Percentiles rank a stretch among this genome's conserved stretches.
phyloP scores from a whole-genome alignment of 306 rosid genomes.

The Lupinus albus region DNA sequence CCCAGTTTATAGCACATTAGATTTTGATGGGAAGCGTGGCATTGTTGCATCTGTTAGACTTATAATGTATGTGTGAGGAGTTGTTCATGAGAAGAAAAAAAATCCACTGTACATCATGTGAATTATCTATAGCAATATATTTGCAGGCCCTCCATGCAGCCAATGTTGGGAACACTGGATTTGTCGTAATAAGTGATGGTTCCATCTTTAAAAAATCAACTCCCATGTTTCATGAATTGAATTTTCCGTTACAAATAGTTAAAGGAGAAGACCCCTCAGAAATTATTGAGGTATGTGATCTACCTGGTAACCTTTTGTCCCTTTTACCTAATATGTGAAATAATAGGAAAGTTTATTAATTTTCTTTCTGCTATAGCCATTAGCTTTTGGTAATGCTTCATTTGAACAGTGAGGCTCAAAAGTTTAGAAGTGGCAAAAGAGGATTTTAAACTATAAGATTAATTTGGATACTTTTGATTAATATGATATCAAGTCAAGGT shows the following conservation, averaged over 20 bases:
- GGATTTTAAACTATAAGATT: conserved; percentile 5
- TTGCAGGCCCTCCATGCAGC: conserved; percentile 72
- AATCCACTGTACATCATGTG: not conserved
- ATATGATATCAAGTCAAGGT: conserved; percentile 21
- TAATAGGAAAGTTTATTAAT: not conserved
- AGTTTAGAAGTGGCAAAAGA: conserved; percentile 1
- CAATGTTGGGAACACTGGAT: conserved; percentile 74
- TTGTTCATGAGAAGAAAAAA: not conserved
- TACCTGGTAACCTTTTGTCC: too few species aligned
- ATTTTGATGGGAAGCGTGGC: not conserved
- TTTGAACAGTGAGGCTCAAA: conserved; percentile 21
- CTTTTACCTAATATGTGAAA: not conserved
- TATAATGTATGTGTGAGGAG: too few species aligned
- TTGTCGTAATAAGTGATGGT: conserved; percentile 65
- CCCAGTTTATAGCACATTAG: conserved; percentile 6
- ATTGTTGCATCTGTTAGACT: not conserved
- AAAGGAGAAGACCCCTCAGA: conserved; percentile 58
- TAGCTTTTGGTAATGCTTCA: conserved; percentile 15
- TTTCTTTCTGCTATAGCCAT: conserved; percentile 8
- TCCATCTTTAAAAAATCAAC: conserved; percentile 56
- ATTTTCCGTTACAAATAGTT: conserved; percentile 58
- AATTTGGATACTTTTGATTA: conserved; percentile 12
- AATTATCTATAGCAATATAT: conserved; percentile 28
- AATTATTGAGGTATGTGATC: conserved; percentile 56
- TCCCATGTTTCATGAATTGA: conserved; percentile 65